Evolutionary conservation across 805 yeast species (phyloP), one percentile per base, ranked within the genome.

Genomic region (Ogataea pini): DNA sequence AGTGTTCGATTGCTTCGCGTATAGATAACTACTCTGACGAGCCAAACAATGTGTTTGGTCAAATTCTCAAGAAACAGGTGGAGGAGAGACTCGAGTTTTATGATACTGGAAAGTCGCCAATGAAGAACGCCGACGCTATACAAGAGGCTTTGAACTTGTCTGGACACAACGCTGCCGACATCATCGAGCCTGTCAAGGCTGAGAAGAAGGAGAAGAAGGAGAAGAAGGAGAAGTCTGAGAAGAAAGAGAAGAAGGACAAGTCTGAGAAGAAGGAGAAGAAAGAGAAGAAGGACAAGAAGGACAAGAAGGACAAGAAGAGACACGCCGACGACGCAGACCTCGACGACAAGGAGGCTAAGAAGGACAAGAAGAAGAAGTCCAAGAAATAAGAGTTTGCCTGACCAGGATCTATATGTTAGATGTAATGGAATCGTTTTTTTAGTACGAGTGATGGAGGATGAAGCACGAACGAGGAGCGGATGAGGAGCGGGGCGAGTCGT

Each of bases 1-100:
- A 94, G 76, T 92, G 98, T 82, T 86, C 99, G 36, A 92, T 94
- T 75, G 99, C 99, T 51, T 89, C 97, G 44, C 89, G 99, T 81
- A 92, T 94, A 64, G 99, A 94, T 75, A 89, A 89, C 76, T 94
- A 89, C 72, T 86, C 97, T 49, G 99, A 94, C 69, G 88, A 85
- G 69, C 97, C 99, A 64, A 78, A 89, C 38, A 86, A 85, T 54
- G 88, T 82, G 45, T 94, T 94, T 62, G 99, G 99, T 70, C 77
- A 81, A 61, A 85, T 91, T 48, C 82, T 94, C 72, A 91, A 89
- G 79, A 82, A 88, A 72, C 99, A 94, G 79, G 98, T 94, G 59
- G 99, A 94, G 77, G 97, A 94, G 73, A 87, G 99, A 76, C 80
- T 94, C 65, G 86, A 83, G 72, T 94, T 94, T 69, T 94, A 90